Conservation (phyloP, 345 rosid species). For the Sonneratia caseolaris region DNA sequence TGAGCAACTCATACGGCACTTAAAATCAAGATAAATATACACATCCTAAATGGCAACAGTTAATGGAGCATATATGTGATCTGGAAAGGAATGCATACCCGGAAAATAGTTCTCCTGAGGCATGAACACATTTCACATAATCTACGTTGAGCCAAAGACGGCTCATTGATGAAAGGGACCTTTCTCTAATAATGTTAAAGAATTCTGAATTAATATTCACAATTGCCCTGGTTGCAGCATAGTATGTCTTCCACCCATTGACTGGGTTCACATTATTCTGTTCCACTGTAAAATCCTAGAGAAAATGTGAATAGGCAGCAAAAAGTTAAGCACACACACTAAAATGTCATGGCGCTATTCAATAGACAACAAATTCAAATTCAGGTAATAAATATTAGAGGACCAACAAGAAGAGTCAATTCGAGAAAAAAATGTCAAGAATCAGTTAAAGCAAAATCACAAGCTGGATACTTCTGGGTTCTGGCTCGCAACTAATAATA, state of each 20-base stretch:
- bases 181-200: slow-evolving; percentile 70
- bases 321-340: background rate
- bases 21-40: background rate
- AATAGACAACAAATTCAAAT: background rate
- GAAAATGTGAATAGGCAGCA: background rate
- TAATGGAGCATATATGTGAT: background rate
- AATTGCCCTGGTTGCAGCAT: slow-evolving; percentile 88
- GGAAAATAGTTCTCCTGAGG: slow-evolving; percentile 72
- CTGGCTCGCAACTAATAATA: background rate
- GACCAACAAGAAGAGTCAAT: background rate
- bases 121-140: slow-evolving; percentile 88
- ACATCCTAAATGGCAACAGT: background rate
- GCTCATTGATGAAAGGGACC: slow-evolving; percentile 70
- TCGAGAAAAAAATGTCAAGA: background rate
- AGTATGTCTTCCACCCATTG: slow-evolving; percentile 94
- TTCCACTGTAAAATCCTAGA: slow-evolving; percentile 84
- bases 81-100: slow-evolving; percentile 43
- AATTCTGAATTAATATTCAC: slow-evolving; percentile 72
- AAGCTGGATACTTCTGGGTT: background rate
- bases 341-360: background rate
- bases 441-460: background rate
- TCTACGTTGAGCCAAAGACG: slow-evolving; percentile 78
- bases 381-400: background rate
- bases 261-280: slow-evolving; percentile 73
- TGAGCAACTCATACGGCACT: background rate